Evolutionary conservation across 2,329 filamentous ascomycete genomes (phyloP).

Genomic region (Microdochium trichocladiopsis): DNA sequence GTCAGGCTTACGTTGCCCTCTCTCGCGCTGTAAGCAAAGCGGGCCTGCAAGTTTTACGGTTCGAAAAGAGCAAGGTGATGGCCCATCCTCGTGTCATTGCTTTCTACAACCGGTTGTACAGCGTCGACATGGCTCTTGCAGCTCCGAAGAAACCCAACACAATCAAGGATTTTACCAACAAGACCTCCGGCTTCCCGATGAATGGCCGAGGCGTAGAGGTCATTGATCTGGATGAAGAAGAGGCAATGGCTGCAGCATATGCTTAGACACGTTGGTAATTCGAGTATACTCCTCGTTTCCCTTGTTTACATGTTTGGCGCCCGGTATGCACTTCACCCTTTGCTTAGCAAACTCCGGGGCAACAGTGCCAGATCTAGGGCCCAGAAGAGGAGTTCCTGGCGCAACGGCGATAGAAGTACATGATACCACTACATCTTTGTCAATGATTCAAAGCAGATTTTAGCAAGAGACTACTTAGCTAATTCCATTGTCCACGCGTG

Average conservation of each 20-base stretch:
- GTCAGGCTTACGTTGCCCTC: conserved; percentile 93
- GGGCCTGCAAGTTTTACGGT: conserved; percentile 81
- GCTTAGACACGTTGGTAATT: conserved; percentile 22
- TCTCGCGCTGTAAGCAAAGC: conserved; percentile 85
- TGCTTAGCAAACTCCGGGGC: too few species aligned
- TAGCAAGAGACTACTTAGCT: too few species aligned
- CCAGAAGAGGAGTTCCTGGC: background rate
- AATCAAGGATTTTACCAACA: background rate
- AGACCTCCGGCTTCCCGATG: background rate
- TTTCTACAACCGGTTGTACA: conserved; percentile 80
- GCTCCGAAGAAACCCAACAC: conserved; percentile 17
- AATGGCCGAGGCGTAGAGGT: conserved; percentile 3
- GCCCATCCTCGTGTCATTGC: conserved; percentile 79
- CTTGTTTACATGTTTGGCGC: background rate
- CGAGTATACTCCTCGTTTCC: too few species aligned
- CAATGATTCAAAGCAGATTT: background rate
- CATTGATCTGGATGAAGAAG: conserved; percentile 38
- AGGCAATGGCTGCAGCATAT: conserved; percentile 36
- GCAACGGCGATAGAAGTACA: background rate
- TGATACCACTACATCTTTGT: background rate
- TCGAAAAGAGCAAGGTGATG: conserved; percentile 88
- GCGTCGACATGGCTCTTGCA: conserved; percentile 40
- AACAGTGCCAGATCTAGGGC: too few species aligned
- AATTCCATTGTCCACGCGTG: too few species aligned
- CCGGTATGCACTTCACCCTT: background rate